A percentile compares a stretch with the other conserved stretches of the same genome.
Conservation (phyloP, 371 early-diverging fungal species). For the Chytridium lagenaria region DNA sequence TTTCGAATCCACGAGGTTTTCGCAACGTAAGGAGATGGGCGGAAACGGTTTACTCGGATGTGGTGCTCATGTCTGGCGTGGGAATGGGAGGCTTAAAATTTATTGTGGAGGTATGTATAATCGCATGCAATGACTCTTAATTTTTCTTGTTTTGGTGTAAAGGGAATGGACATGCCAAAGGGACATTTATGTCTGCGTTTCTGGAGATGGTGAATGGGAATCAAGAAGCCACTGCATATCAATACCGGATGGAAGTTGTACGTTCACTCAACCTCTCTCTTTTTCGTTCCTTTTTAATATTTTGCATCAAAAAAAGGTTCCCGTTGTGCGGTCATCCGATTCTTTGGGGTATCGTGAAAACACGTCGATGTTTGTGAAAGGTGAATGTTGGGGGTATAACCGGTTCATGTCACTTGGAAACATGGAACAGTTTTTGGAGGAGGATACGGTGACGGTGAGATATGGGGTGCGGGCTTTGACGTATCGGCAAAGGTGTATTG, state of each 20-base stretch:
- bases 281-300: background rate
- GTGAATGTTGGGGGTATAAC: slow-evolving; percentile 46
- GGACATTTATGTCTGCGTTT: slow-evolving; percentile 35
- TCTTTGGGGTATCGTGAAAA: slow-evolving; percentile 29
- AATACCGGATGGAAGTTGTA: slow-evolving; percentile 44
- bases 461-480: background rate
- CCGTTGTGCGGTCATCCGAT: background rate
- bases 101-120: slow-evolving; percentile 35
- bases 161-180: slow-evolving; percentile 36
- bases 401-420: slow-evolving; percentile 38
- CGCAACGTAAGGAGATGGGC: background rate
- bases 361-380: slow-evolving; percentile 32
- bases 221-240: slow-evolving; percentile 24
- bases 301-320: slow-evolving; percentile 1
- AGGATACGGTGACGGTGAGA: background rate
- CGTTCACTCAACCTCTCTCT: slow-evolving; percentile 8
- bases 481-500: background rate
- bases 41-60: slow-evolving; percentile 28
- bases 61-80: slow-evolving; percentile 33
- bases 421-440: background rate
- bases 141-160: background rate
- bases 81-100: slow-evolving; percentile 43
- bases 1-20: slow-evolving; percentile 14
- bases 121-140: background rate
- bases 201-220: slow-evolving; percentile 40